Evolutionary conservation across 306 rosid species (phyloP).

Genomic region (Oemleria cerasiformis): DNA sequence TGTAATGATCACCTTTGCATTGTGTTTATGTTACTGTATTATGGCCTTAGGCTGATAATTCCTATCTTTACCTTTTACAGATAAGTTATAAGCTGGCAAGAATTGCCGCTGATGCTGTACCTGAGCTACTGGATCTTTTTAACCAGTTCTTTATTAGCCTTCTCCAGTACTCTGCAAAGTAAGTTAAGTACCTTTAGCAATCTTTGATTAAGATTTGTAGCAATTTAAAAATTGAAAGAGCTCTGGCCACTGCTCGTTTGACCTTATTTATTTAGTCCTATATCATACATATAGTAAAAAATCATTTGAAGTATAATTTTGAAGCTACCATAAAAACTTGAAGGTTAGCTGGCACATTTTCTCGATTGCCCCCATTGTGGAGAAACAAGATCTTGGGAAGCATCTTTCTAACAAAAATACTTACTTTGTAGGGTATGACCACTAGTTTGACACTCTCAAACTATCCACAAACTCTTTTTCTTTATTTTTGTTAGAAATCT

Average conservation of each 20-base stretch:
- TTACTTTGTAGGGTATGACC: too few relatives aligned
- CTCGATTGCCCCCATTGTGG: too few relatives aligned
- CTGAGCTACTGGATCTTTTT: slow-evolving; percentile 47
- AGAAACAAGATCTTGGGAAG: too few relatives aligned
- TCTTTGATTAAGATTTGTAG: too few relatives aligned
- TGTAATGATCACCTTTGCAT: slow-evolving; percentile 45
- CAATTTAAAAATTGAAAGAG: too few relatives aligned
- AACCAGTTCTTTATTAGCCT: slow-evolving; percentile 54
- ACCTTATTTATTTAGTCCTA: too few relatives aligned
- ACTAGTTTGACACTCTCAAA: neutral
- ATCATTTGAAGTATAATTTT: too few relatives aligned
- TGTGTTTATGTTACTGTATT: slow-evolving; percentile 20
- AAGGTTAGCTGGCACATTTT: too few relatives aligned
- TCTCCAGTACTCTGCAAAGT: slow-evolving; percentile 81
- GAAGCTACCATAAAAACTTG: too few relatives aligned
- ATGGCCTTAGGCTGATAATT: slow-evolving; percentile 22
- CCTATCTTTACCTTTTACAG: slow-evolving; percentile 36
- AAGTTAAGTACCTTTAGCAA: slow-evolving; percentile 25
- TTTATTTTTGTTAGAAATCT: neutral
- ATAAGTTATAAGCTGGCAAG: slow-evolving; percentile 46
- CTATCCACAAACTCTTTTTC: neutral
- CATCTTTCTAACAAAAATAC: too few relatives aligned
- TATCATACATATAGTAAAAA: too few relatives aligned
- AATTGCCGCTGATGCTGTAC: slow-evolving; percentile 79
- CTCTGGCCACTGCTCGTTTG: too few relatives aligned